Percentiles rank a stretch among this genome's conserved stretches.
Evolutionary conservation across 257 asterid species (phyloP).

Genomic region (Echites panduratus): DNA sequence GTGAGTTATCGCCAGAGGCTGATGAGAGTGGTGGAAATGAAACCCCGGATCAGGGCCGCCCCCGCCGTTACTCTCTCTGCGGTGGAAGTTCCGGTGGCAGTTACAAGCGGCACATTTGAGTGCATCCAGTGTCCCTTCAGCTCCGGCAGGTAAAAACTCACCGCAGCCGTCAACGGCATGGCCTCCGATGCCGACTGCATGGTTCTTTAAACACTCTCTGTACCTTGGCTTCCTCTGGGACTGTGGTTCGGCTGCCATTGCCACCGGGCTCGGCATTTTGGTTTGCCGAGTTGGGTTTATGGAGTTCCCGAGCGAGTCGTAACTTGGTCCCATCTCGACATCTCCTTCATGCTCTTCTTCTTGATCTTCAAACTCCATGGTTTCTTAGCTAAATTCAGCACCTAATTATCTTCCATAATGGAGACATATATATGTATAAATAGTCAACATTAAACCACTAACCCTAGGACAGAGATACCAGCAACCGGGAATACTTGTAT

Average conservation of each 20-base stretch:
- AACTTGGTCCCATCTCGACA: conserved; percentile 37
- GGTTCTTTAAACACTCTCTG: conserved; percentile 63
- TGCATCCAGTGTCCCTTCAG: conserved; percentile 50
- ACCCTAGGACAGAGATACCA: conserved; percentile 1
- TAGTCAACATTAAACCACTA: conserved; percentile 8
- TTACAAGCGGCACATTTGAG: conserved; percentile 72
- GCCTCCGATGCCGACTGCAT: conserved; percentile 64
- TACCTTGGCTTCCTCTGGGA: conserved; percentile 42
- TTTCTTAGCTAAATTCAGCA: conserved; percentile 30
- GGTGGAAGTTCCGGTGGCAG: conserved; percentile 88
- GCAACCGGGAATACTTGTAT: conserved; percentile 6
- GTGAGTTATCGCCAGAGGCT: conserved; percentile 31
- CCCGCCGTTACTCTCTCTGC: conserved; percentile 35
- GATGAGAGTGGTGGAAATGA: conserved; percentile 25
- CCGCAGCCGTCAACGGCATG: conserved; percentile 83
- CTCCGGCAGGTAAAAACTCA: conserved; percentile 71
- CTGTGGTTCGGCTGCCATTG: conserved; percentile 20
- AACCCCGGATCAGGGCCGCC: conserved; percentile 11
- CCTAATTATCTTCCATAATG: conserved; percentile 28
- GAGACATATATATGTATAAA: conserved; percentile 5
- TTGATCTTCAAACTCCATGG: conserved; percentile 64
- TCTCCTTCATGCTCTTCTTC: conserved; percentile 54
- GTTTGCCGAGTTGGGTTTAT: conserved; percentile 27
- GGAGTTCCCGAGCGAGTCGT: conserved; percentile 36
- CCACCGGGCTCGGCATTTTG: conserved; percentile 26